Evolutionary conservation across 306 rosid species (phyloP).

Genomic region (Morella rubra): DNA sequence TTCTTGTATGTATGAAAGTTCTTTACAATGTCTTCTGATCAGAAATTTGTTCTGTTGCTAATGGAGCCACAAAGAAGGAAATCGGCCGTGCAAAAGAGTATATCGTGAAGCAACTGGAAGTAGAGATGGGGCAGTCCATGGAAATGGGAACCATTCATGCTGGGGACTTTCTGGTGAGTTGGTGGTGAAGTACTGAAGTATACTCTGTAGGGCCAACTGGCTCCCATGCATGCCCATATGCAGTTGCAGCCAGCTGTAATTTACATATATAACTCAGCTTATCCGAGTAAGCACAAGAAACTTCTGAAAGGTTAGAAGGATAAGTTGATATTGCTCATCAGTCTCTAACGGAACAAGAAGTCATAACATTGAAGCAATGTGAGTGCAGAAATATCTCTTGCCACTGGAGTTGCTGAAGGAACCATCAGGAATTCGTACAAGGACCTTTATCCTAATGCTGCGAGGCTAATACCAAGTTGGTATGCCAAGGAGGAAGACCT

Average conservation of each 20-base stretch:
- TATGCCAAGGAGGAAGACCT: conserved; percentile 86
- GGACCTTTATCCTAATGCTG: conserved; percentile 81
- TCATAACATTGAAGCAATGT: not conserved
- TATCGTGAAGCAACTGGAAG: conserved; percentile 92
- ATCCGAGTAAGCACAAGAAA: conserved; percentile 89
- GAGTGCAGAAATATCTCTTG: conserved; percentile 79
- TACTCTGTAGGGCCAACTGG: not conserved
- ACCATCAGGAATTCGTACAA: conserved; percentile 91
- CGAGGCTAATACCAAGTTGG: conserved; percentile 88
- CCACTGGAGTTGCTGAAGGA: conserved; percentile 97
- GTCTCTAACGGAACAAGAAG: not conserved
- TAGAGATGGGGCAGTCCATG: conserved; percentile 88
- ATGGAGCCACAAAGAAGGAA: conserved; percentile 98
- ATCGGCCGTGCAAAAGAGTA: conserved; percentile 98
- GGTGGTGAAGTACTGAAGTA: not conserved
- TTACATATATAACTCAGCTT: conserved; percentile 89
- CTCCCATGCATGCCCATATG: not conserved
- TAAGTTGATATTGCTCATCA: conserved; percentile 11
- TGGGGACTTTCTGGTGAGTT: conserved; percentile 90
- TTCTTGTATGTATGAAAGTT: conserved; percentile 48
- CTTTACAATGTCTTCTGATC: conserved; percentile 60
- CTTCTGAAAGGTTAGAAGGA: conserved; percentile 71
- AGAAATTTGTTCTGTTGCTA: conserved; percentile 98
- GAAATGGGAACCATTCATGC: conserved; percentile 99
- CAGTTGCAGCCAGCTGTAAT: conserved; percentile 95